A percentile compares a stretch with the other conserved stretches of the same genome.
Conservation (phyloP, 768 basidiomycete species). For the Albatrellus ellisii region DNA sequence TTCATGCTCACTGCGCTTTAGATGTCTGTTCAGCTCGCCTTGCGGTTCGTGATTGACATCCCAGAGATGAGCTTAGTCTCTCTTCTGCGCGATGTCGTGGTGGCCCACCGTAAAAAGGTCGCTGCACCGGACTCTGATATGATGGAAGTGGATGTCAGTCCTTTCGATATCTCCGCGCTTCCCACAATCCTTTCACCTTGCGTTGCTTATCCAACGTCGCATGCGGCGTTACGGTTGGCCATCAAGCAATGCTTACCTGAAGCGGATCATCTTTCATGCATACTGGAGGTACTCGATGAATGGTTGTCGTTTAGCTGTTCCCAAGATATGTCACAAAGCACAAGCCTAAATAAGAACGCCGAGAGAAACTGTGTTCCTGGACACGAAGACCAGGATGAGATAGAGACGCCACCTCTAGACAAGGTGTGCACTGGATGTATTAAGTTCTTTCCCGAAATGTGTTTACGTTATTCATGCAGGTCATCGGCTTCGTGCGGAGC, state of each 20-base stretch:
- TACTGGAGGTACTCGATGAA: conserved; percentile 33
- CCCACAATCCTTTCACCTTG: conserved; percentile 25
- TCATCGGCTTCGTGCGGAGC: conserved; percentile 45
- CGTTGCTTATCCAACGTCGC: conserved; percentile 28
- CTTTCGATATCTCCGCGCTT: conserved; percentile 21
- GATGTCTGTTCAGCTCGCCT: conserved; percentile 32
- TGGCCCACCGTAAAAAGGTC: conserved; percentile 17
- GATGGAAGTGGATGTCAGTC: conserved; percentile 27
- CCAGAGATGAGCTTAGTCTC: conserved; percentile 52
- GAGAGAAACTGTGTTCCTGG: background rate
- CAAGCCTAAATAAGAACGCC: conserved; percentile 17
- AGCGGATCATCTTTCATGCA: conserved; percentile 31
- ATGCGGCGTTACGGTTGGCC: conserved; percentile 31
- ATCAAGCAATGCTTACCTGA: conserved; percentile 36
- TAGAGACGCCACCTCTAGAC: conserved; percentile 2
- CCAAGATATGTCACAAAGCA: conserved; percentile 24
- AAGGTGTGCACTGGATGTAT: conserved; percentile 10
- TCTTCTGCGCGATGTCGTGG: conserved; percentile 32
- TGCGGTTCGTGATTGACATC: conserved; percentile 46
- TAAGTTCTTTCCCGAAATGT: background rate
- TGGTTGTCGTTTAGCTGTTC: conserved; percentile 33
- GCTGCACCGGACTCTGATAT: conserved; percentile 13
- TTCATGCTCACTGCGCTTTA: conserved; percentile 4
- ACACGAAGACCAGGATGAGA: conserved; percentile 25
- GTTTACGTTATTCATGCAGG: conserved; percentile 23